Base-by-base conservation (phyloP, 805 yeast genomes). In the Metschnikowia kofuensis region DNA sequence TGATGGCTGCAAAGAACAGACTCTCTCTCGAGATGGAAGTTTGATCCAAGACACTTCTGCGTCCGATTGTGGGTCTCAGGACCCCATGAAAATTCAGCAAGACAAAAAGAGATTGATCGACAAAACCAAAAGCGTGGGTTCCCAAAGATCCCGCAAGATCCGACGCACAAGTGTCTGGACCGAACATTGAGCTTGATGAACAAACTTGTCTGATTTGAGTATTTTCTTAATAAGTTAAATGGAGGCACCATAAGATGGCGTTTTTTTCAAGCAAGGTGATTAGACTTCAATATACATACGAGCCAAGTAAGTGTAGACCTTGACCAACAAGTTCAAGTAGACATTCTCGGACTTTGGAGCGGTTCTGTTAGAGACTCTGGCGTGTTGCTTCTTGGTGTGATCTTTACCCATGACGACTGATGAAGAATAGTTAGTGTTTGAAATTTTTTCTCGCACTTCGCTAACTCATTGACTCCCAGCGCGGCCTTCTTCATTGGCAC, bases 271-370 rank as follows among this genome's bases (percentile, higher is more conserved):
- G 49, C 36, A 15, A 16, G 11, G 11, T 10, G 10, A 12, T 41
- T 36, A 41, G 31, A 42, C 41, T 44, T 42, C 43, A 16, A 51
- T 55, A 46, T 77, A 89, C 96, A 78, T 88, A 89, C 99, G 97
- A 82, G 98, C 96, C 80, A 94, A 85, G 95, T 89, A 94, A 75
- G 97, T 79, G 89, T 91, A 94, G 69, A 94, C 83, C 87, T 92
- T 92, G 77, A 92, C 98, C 79, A 94, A 87, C 75, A 94, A 80
- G 80, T 87, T 87, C 81, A 94, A 83, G 97, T 94, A 94, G 80
- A 91, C 97, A 76, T 94, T 94, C 82, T 94, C 96, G 64, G 98
- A 92, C 84, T 89, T 89, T 82, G 99, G 99, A 79, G 97, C 97
- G 75, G 86, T 80, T 82, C 99, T 90, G 89, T 89, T 96, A 79